Evolutionary conservation across 257 asterid species (phyloP).

Genomic region (Ilex aquifolium): DNA sequence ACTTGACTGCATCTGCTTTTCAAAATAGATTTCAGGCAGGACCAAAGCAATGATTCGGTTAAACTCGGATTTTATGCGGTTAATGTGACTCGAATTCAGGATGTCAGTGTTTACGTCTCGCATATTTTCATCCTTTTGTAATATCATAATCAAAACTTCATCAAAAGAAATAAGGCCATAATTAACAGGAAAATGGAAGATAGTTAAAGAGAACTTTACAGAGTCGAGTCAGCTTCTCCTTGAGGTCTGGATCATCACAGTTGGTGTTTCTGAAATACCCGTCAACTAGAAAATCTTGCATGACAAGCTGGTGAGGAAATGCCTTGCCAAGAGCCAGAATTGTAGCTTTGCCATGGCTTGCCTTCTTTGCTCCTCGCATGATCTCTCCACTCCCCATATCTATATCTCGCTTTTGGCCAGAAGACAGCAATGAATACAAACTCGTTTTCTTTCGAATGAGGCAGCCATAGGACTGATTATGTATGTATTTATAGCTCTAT

Average conservation of each 20-base stretch:
- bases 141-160: no score
- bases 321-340: conserved; percentile 90
- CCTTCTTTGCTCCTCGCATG: conserved; percentile 18
- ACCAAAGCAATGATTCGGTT: no score
- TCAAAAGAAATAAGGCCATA: background rate
- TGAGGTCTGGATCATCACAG: conserved; percentile 71
- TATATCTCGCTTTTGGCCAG: background rate
- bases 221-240: conserved; percentile 79
- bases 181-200: background rate
- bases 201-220: conserved; percentile 30
- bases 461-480: background rate
- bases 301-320: conserved; percentile 91
- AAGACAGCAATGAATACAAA: background rate
- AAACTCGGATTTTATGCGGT: no score
- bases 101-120: no score
- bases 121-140: no score
- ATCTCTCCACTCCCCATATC: conserved; percentile 30
- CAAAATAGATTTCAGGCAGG: no score
- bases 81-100: no score
- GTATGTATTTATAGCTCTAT: conserved; percentile 20
- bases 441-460: background rate
- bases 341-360: conserved; percentile 38
- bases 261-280: conserved; percentile 82
- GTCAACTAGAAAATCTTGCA: conserved; percentile 86
- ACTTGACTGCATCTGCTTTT: no score